These are phyloP conservation scores for Entoloma clypeatum DNA, from an alignment of 1,284 basidiomycete genomes.

Conservation along the genomic window DNA sequence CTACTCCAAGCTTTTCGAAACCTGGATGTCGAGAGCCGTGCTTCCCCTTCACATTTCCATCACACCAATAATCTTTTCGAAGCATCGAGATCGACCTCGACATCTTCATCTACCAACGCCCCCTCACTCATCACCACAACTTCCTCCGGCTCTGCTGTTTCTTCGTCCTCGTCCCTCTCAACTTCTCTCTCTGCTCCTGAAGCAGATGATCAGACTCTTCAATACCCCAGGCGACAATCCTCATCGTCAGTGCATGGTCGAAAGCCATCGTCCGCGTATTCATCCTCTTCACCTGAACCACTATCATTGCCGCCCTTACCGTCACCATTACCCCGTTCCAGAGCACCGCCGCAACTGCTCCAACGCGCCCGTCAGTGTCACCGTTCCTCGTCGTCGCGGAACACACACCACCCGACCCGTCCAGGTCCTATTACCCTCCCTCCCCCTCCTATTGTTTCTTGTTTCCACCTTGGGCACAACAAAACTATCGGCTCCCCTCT, in stretches of 20 bases:
- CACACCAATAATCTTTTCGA: background rate
- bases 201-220: conserved; percentile 5
- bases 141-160: conserved; percentile 12
- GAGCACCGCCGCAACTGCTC: background rate
- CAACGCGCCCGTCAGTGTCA: conserved; percentile 4
- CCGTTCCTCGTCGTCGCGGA: conserved; percentile 23
- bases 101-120: conserved; percentile 18
- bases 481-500: conserved; percentile 29
- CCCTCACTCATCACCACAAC: conserved; percentile 15
- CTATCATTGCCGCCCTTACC: conserved; percentile 4
- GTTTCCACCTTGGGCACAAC: conserved; percentile 31
- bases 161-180: conserved; percentile 16
- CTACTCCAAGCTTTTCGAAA: conserved; percentile 10
- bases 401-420: conserved; percentile 54
- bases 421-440: conserved; percentile 70
- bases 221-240: conserved; percentile 8
- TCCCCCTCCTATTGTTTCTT: conserved; percentile 47
- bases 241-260: background rate
- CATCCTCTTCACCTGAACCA: conserved; percentile 3
- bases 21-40: conserved; percentile 12
- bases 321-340: background rate
- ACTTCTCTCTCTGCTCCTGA: conserved; percentile 16
- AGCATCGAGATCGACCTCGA: conserved; percentile 14
- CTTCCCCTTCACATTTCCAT: conserved; percentile 7
- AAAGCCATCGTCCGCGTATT: background rate